Percentiles rank a stretch among this genome's conserved stretches.
phyloP scores from a whole-genome alignment of 2,329 filamentous ascomycete genomes.

The Fusarium siculi region DNA sequence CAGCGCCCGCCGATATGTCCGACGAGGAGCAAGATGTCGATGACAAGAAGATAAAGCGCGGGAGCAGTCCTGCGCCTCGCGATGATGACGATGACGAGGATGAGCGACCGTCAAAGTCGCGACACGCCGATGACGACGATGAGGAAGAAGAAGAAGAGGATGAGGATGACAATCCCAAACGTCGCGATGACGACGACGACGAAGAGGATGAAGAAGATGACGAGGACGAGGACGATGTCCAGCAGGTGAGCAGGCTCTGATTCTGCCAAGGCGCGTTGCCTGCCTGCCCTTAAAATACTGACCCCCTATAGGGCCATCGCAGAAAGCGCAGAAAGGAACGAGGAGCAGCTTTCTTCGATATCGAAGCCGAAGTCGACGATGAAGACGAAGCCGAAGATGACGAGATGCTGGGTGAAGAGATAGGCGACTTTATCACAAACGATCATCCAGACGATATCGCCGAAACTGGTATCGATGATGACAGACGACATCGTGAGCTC shows the following conservation, averaged over 20 bases:
- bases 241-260: conserved; percentile 59
- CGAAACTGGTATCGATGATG: conserved; percentile 84
- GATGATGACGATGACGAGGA: conserved; percentile 55
- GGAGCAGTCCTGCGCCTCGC: conserved; percentile 48
- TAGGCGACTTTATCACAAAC: conserved; percentile 87
- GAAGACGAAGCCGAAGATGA: conserved; percentile 90
- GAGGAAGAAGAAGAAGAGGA: conserved; percentile 47
- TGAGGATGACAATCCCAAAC: conserved; percentile 50
- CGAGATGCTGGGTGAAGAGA: conserved; percentile 86
- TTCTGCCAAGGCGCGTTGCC: conserved; percentile 2
- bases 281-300: conserved; percentile 17
- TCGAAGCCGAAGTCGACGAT: conserved; percentile 97
- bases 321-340: conserved; percentile 83
- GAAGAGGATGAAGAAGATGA: conserved; percentile 71
- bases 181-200: conserved; percentile 53
- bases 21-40: conserved; percentile 64
- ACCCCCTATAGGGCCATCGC: conserved; percentile 66
- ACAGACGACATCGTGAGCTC: conserved; percentile 91
- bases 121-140: conserved; percentile 56
- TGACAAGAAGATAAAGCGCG: conserved; percentile 55
- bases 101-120: conserved; percentile 38
- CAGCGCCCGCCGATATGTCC: conserved; percentile 76
- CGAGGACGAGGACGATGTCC: conserved; percentile 75
- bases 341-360: conserved; percentile 92
- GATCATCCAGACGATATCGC: conserved; percentile 90